Evolutionary conservation across 495 filamentous ascomycete genomes (phyloP).

Genomic region (Clavariopsis aquatica): DNA sequence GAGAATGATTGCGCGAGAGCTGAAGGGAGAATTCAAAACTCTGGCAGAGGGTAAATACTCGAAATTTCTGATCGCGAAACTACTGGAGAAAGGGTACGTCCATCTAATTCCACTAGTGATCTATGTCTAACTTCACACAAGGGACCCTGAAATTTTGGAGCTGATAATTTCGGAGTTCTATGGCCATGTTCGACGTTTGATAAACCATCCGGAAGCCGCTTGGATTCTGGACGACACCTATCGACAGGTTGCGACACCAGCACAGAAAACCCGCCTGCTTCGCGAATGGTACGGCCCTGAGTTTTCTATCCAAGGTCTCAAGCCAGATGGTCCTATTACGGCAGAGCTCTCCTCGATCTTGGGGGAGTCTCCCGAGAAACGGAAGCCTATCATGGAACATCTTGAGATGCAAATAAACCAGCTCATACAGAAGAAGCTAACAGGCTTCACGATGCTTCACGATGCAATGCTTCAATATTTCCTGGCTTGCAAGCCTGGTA

Average conservation of each 20-base stretch:
- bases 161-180: constrained; percentile 92
- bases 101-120: not conserved
- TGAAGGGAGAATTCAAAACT: constrained; percentile 79
- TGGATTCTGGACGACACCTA: constrained; percentile 99
- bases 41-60: constrained; percentile 93
- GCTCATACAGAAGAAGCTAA: constrained; percentile 91
- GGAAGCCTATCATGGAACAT: constrained; percentile 78
- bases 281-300: constrained; percentile 97
- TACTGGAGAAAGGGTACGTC: constrained; percentile 74
- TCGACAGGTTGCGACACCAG: constrained; percentile 74
- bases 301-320: constrained; percentile 76
- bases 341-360: constrained; percentile 72
- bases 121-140: constrained; percentile 19
- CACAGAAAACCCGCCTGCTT: constrained; percentile 80
- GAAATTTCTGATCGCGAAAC: constrained; percentile 93
- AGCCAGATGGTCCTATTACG: constrained; percentile 50
- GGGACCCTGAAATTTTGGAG: constrained; percentile 76
- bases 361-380: constrained; percentile 75
- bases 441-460: constrained; percentile 93
- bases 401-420: constrained; percentile 82
- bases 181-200: constrained; percentile 84
- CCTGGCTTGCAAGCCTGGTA: constrained; percentile 71
- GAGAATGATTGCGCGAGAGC: constrained; percentile 80
- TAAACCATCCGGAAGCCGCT: constrained; percentile 91
- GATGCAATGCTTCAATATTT: constrained; percentile 98